Conservation (phyloP, 2,329 filamentous ascomycete genomes). For the Cladosporium sp. region DNA sequence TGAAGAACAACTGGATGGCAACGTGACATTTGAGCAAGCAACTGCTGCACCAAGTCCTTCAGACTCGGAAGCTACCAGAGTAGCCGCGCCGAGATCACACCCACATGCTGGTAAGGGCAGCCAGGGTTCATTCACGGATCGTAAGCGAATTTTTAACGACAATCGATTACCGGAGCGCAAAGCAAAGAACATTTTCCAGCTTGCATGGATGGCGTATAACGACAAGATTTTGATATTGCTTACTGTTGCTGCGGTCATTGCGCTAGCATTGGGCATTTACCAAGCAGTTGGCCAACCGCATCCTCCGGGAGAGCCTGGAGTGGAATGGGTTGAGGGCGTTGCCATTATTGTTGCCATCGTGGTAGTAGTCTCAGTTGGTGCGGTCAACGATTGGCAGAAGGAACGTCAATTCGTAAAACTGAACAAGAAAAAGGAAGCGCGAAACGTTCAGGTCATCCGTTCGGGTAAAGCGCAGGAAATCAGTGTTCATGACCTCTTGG, state of each 20-base stretch:
- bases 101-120: slow-evolving; percentile 24
- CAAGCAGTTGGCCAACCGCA: slow-evolving; percentile 54
- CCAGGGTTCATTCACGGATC: slow-evolving; percentile 50
- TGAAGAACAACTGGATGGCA: slow-evolving; percentile 59
- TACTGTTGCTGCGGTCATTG: slow-evolving; percentile 67
- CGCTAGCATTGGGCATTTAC: slow-evolving; percentile 69
- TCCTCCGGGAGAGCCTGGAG: slow-evolving; percentile 49
- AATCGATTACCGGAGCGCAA: slow-evolving; percentile 67
- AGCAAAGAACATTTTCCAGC: slow-evolving; percentile 62
- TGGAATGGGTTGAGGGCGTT: slow-evolving; percentile 79
- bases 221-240: slow-evolving; percentile 73
- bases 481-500: slow-evolving; percentile 65
- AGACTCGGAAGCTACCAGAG: slow-evolving; percentile 23
- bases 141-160: slow-evolving; percentile 64
- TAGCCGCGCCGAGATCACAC: slow-evolving; percentile 16
- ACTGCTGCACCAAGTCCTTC: slow-evolving; percentile 27
- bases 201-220: slow-evolving; percentile 79
- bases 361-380: slow-evolving; percentile 70
- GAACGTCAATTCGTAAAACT: slow-evolving; percentile 75
- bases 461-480: slow-evolving; percentile 67
- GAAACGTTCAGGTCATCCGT: slow-evolving; percentile 68
- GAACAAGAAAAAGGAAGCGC: slow-evolving; percentile 74
- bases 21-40: slow-evolving; percentile 64
- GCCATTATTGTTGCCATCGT: slow-evolving; percentile 73
- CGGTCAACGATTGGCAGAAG: slow-evolving; percentile 78